These are phyloP conservation scores for Schizophyllum amplum DNA, from an alignment of 1,284 basidiomycete genomes.

Conservation along the genomic window DNA sequence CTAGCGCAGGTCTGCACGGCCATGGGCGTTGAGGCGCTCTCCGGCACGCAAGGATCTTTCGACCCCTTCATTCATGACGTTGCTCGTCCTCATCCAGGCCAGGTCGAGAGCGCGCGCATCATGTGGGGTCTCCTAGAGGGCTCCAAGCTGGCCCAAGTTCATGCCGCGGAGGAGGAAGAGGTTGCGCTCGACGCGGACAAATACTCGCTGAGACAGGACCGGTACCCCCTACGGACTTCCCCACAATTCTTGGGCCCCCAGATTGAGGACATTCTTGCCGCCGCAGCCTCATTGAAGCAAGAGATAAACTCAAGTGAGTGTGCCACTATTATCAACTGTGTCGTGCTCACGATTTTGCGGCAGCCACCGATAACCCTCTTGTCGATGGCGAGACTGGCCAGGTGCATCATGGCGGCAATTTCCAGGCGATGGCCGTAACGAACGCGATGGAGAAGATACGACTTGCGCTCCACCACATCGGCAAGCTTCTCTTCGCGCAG, in stretches of 20 bases:
- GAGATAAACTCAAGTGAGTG: conserved; percentile 83
- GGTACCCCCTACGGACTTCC: conserved; percentile 71
- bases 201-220: conserved; percentile 52
- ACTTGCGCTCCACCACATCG: conserved; percentile 73
- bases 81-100: conserved; percentile 80
- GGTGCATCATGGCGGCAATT: conserved; percentile 72
- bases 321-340: conserved; percentile 6
- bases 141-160: conserved; percentile 48
- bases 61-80: conserved; percentile 75
- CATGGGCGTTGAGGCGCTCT: conserved; percentile 76
- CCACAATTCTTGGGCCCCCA: conserved; percentile 86
- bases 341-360: not conserved
- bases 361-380: conserved; percentile 71
- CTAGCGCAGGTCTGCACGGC: conserved; percentile 76
- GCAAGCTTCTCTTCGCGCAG: conserved; percentile 79
- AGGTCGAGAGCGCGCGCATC: conserved; percentile 67
- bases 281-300: conserved; percentile 55
- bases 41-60: conserved; percentile 66
- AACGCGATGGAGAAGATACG: conserved; percentile 87
- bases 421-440: conserved; percentile 78
- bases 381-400: conserved; percentile 59
- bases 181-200: conserved; percentile 61
- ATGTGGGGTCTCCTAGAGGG: conserved; percentile 67
- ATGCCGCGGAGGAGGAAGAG: conserved; percentile 47
- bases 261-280: conserved; percentile 69